phyloP scores from a whole-genome alignment of 2,329 filamentous ascomycete genomes.

The Rhinocladiella similis region DNA sequence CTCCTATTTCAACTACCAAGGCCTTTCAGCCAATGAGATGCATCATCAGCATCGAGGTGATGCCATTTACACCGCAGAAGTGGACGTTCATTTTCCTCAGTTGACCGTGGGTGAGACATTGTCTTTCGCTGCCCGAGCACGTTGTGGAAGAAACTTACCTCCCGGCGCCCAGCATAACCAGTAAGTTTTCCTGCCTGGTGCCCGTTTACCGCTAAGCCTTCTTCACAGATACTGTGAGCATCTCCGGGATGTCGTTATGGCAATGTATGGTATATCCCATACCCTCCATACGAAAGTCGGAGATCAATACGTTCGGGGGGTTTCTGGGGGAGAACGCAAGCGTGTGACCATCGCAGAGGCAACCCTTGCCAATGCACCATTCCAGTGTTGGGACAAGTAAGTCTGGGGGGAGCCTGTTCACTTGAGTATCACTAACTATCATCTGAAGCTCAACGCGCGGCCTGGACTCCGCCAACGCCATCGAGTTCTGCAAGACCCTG shows the following conservation, averaged over 20 bases:
- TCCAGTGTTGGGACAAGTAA: constrained; percentile 46
- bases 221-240: not conserved
- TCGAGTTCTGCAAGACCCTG: constrained; percentile 58
- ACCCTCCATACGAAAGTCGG: constrained; percentile 71
- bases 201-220: constrained; percentile 38
- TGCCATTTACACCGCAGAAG: constrained; percentile 57
- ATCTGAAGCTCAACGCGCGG: constrained; percentile 47
- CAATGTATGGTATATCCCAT: constrained; percentile 92
- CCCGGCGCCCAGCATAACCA: constrained; percentile 70
- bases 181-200: constrained; percentile 54
- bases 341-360: constrained; percentile 60
- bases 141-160: constrained; percentile 66
- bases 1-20: constrained; percentile 78
- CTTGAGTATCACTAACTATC: too few relatives aligned
- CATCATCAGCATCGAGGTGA: constrained; percentile 49
- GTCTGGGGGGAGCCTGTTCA: constrained; percentile 63
- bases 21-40: constrained; percentile 51
- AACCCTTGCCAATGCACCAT: constrained; percentile 44
- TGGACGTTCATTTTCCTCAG: constrained; percentile 53
- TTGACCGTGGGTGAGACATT: constrained; percentile 54
- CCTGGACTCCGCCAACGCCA: constrained; percentile 56
- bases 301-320: constrained; percentile 65
- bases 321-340: constrained; percentile 69
- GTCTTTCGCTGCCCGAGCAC: constrained; percentile 47
- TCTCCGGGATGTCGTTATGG: constrained; percentile 62